Evolutionary conservation across 495 filamentous ascomycete genomes (phyloP).

Genomic region (Penicillium odoratum): DNA sequence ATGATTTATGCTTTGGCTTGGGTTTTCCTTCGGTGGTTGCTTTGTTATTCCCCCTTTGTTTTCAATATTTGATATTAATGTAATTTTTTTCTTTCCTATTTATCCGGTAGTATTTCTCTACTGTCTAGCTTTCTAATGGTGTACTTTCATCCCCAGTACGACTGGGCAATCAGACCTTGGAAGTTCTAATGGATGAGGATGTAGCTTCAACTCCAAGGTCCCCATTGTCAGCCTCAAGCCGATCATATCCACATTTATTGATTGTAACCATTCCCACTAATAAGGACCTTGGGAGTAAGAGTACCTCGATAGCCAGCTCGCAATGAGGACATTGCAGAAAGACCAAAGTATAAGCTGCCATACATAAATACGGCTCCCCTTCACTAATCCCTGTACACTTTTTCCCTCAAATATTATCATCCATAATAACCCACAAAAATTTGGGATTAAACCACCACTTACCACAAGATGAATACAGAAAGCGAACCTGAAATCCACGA

Average conservation of each 20-base stretch:
- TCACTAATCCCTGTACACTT: too few relatives aligned
- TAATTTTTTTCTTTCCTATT: constrained; percentile 1
- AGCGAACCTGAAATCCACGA: constrained; percentile 43
- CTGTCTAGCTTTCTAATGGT: too few relatives aligned
- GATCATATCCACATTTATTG: constrained; percentile 4
- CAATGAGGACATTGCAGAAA: constrained; percentile 27
- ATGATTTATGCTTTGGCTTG: constrained; percentile 8
- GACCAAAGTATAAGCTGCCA: not conserved
- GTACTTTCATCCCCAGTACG: too few relatives aligned
- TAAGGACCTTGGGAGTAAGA: constrained; percentile 39
- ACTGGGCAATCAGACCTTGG: not conserved
- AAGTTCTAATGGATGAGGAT: not conserved
- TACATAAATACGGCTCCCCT: too few relatives aligned
- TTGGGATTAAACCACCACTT: not conserved
- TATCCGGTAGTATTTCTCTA: too few relatives aligned
- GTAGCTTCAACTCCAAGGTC: constrained; percentile 21
- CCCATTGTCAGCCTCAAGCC: constrained; percentile 15
- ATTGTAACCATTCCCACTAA: constrained; percentile 2
- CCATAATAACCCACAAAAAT: too few relatives aligned
- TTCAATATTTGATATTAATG: constrained; percentile 8
- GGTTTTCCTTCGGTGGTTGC: constrained; percentile 10
- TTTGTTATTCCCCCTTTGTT: constrained; percentile 20
- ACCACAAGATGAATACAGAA: constrained; percentile 3
- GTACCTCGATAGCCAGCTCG: constrained; percentile 34
- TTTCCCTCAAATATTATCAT: too few relatives aligned